Base-by-base conservation (phyloP, 2,329 filamentous ascomycete genomes). In the Sarocladium oryzae region DNA sequence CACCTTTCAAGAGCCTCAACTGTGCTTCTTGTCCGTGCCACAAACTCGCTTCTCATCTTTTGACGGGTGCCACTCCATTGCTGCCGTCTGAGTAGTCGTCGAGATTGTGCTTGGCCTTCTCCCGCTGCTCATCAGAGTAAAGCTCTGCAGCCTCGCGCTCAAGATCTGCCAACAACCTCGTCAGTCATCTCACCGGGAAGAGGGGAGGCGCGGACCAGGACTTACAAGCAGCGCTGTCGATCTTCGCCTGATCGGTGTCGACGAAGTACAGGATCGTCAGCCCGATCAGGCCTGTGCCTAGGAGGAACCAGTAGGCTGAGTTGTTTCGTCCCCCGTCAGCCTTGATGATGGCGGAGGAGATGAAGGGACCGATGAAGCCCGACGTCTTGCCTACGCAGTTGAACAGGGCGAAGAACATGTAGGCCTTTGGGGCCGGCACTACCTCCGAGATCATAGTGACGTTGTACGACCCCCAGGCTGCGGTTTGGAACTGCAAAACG, bases 101-200 rank as follows among this genome's bases (percentile, higher is more conserved):
- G 5, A 46, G 16, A 38, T 56, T 53, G 48, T 84, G 73, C 50
- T 80, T 79, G 24, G 81, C 76, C 32, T 74, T 71, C 16, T 78
- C 75, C 55, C 88, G 82, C 56, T 86, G 80, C 13, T 71, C 73
- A 51, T 80, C 72, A 2, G 81, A 83, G 52, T 82, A 78, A 23
- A 79, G 69, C 60, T 85, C 76, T 52, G 88, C 83, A 2, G 82
- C 79, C 57, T 84, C 56, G 8, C 56, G 53, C 51, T 55, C 56
- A 4, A 58, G 50, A 21, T 58, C 41, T 46, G 21, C 18, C 5
- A 15, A 30, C 11, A n/a, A n/a, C n/a, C 26, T 28, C n/a, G 24
- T 46, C 24, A 46, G 41, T 30, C n/a, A n/a, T n/a, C n/a, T n/a
- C n/a, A n/a, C n/a, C n/a, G n/a, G n/a, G n/a, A n/a, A n/a, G n/a